Percentiles rank a stretch among this genome's conserved stretches.
phyloP scores from a whole-genome alignment of 1,284 basidiomycete species.

The Takashimella tepidaria region DNA sequence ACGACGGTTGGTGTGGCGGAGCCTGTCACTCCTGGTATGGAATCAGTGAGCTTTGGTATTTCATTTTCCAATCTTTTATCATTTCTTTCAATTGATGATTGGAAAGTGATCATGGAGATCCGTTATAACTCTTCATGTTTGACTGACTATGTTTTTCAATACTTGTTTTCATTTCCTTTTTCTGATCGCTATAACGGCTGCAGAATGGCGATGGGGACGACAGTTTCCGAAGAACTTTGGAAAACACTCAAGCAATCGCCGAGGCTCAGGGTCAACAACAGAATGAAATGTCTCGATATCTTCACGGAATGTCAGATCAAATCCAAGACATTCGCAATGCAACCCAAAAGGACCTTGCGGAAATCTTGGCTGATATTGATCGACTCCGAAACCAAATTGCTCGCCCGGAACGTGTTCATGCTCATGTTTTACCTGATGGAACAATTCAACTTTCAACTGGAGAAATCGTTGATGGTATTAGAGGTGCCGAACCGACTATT shows the following conservation, averaged over 20 bases:
- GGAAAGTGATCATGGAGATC: no score
- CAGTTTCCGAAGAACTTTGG: conserved; percentile 27
- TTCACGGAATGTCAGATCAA: conserved; percentile 44
- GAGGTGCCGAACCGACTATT: conserved; percentile 23
- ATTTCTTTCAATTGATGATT: not conserved
- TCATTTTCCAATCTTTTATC: not conserved
- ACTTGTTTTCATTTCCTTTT: no score
- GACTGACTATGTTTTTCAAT: no score
- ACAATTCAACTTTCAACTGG: conserved; percentile 41
- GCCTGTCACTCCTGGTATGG: not conserved
- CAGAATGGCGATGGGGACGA: no score
- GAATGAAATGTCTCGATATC: conserved; percentile 45
- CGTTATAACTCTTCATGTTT: no score
- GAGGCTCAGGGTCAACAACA: conserved; percentile 42
- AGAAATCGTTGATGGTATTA: conserved; percentile 41
- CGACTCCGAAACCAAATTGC: conserved; percentile 32
- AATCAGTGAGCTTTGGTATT: conserved; percentile 8
- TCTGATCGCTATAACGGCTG: no score
- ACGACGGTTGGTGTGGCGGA: not conserved
- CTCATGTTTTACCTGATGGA: conserved; percentile 39
- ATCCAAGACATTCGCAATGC: conserved; percentile 33
- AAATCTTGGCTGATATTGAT: conserved; percentile 37
- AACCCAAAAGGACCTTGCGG: conserved; percentile 32
- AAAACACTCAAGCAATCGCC: conserved; percentile 31
- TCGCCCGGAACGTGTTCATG: conserved; percentile 36